These are phyloP conservation scores for Diaporthe nobilis DNA, from an alignment of 2,329 filamentous ascomycete genomes.

Conservation along the genomic window DNA sequence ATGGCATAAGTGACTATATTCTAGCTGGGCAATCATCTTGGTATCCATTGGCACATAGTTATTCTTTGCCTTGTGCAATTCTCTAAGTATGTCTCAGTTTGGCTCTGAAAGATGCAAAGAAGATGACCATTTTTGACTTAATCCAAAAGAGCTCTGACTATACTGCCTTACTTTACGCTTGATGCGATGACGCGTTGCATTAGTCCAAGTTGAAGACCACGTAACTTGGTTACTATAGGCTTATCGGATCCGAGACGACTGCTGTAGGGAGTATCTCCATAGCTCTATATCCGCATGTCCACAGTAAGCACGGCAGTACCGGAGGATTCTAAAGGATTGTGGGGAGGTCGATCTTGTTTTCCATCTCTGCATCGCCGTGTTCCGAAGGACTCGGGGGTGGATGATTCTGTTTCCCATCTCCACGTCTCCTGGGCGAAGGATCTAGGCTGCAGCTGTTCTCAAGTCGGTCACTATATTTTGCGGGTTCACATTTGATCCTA, in stretches of 20 bases:
- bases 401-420: neutral
- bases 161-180: neutral
- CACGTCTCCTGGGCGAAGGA: slow-evolving; percentile 8
- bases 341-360: neutral
- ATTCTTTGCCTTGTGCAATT: neutral
- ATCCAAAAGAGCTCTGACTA: neutral
- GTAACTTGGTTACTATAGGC: neutral
- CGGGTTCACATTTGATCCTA: neutral
- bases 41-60: neutral
- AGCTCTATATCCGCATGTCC: neutral
- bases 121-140: neutral
- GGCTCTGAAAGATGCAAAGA: neutral
- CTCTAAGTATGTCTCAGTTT: neutral
- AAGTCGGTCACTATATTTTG: neutral
- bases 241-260: neutral
- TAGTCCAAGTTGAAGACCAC: neutral
- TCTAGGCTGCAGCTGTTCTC: neutral
- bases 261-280: neutral
- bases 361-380: neutral
- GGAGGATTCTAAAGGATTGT: slow-evolving; percentile 5
- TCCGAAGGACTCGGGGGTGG: neutral
- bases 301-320: neutral
- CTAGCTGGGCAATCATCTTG: neutral
- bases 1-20: neutral
- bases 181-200: neutral